Evolutionary conservation across 2,329 filamentous ascomycete species (phyloP).

Genomic region (Neocatenulostroma microsporum): DNA sequence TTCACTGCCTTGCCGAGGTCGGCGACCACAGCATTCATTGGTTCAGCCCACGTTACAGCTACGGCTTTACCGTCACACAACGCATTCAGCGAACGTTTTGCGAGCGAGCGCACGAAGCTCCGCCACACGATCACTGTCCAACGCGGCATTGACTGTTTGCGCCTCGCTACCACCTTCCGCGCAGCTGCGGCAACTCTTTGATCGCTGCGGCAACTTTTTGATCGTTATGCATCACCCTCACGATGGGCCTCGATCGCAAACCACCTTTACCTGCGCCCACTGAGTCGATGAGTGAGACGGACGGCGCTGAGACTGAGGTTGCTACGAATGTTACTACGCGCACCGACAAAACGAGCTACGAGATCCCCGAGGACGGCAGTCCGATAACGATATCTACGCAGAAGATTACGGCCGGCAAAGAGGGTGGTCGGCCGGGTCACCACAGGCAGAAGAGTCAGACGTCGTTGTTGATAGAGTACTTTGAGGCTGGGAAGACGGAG

Average conservation of each 20-base stretch:
- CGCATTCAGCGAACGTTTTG: neutral
- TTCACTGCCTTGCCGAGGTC: neutral
- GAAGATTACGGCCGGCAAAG: constrained; percentile 41
- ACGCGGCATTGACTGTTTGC: neutral
- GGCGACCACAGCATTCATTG: neutral
- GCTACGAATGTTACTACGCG: constrained; percentile 61
- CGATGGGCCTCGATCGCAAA: constrained; percentile 40
- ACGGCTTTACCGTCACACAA: constrained; percentile 2
- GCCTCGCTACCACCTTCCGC: neutral
- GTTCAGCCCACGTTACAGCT: neutral
- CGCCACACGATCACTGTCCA: neutral
- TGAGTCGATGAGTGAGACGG: constrained; percentile 54
- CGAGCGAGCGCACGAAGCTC: neutral
- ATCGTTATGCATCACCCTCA: neutral
- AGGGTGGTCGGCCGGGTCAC: constrained; percentile 47
- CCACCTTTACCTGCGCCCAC: constrained; percentile 69
- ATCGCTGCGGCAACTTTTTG: neutral
- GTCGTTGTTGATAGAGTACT: constrained; percentile 89
- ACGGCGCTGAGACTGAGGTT: constrained; percentile 43
- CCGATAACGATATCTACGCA: constrained; percentile 84
- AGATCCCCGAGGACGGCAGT: constrained; percentile 76
- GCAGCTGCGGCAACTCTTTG: neutral
- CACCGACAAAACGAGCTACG: constrained; percentile 65
- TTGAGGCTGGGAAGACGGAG: constrained; percentile 67
- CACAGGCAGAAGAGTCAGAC: constrained; percentile 64